Base-by-base conservation (phyloP, 2,329 filamentous ascomycete genomes). In the Fusarium circinatum region DNA sequence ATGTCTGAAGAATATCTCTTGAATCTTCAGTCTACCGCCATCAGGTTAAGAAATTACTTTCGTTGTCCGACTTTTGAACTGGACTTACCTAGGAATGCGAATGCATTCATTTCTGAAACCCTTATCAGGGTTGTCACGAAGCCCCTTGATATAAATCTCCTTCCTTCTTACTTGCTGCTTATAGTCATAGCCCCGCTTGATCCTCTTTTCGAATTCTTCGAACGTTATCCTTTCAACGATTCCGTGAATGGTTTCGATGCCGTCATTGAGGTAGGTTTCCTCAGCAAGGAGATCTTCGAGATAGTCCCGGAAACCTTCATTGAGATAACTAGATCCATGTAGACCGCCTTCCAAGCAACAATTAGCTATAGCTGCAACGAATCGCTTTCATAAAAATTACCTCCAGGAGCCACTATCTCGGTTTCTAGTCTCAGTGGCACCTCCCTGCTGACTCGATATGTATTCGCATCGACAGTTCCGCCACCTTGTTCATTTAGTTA, bases 381-480 rank as follows among this genome's bases (percentile, higher is more conserved):
- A 13, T 26, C 6, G 0, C 0, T 20, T 12, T 17, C 1, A 0
- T 0, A 18, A 0, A 9, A 38, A 17, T 10, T 60, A 60, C 57
- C 57, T 10, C 47, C 54, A 17, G 63, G 62, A 4, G 28, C 15
- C 7, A 55, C 48, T 18, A 61, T 34, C n/a, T 67, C 65, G 0
- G 15, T 15, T 1, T 42, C 36, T 1, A 68, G 34, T 1, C 62
- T 61, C 5, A 66, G 7, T 1, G 65, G 65, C 0, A 4, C 13
- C 15, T 68, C 62, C 0, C 12, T 49, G 2, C 24, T 38, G 13
- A 61, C 47, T 22, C 48, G 3, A 5, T 68, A 68, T 3, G 62
- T 55, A 9, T 10, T 38, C 4, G 48, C 65, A 24, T 68, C 38
- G 3, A 49, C 48, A 9, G 20, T 68, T 2, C 65, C 65, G 6